These are phyloP conservation scores for Pythium insidiosum DNA, from an alignment of 352 stramenopile species.

Conservation along the genomic window DNA sequence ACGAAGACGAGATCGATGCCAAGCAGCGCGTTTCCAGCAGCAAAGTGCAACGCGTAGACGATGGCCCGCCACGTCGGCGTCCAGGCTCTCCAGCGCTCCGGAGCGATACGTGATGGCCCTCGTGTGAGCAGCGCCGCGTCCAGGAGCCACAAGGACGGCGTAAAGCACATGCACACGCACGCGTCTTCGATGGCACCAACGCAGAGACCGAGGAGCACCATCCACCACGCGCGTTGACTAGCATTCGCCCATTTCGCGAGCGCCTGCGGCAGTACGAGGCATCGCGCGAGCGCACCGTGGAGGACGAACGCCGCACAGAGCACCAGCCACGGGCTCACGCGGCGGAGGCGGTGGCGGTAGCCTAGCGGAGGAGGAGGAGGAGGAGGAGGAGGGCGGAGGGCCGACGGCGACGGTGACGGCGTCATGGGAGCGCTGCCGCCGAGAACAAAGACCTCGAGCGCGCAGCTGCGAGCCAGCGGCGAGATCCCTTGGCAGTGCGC, in stretches of 20 bases:
- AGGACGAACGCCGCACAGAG: slow-evolving; percentile 24
- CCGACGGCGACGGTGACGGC: too few species aligned
- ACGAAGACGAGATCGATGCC: slow-evolving; percentile 38
- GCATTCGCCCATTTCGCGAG: slow-evolving; percentile 47
- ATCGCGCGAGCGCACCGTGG: slow-evolving; percentile 25
- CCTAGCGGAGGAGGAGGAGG: too few species aligned
- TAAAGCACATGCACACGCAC: slow-evolving; percentile 24
- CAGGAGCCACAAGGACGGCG: slow-evolving; percentile 23
- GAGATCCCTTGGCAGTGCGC: too few species aligned
- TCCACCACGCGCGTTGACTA: slow-evolving; percentile 28
- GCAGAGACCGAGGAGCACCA: slow-evolving; percentile 21
- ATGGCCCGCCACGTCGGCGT: slow-evolving; percentile 4
- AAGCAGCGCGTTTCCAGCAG: slow-evolving; percentile 10
- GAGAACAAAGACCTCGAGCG: too few species aligned
- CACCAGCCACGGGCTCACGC: too few species aligned
- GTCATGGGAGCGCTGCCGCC: too few species aligned
- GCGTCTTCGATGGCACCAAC: slow-evolving; percentile 41
- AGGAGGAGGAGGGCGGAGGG: too few species aligned
- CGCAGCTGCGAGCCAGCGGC: too few species aligned
- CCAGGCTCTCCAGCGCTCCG: too few species aligned
- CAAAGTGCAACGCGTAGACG: slow-evolving; percentile 9
- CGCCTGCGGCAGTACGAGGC: slow-evolving; percentile 16
- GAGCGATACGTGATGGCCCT: too few species aligned
- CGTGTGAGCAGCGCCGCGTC: too few species aligned
- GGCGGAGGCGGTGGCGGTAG: too few species aligned